Percentiles rank a stretch among this genome's conserved stretches.
phyloP scores from a whole-genome alignment of 371 early-diverging fungal genomes.

The Actinomucor elegans region DNA sequence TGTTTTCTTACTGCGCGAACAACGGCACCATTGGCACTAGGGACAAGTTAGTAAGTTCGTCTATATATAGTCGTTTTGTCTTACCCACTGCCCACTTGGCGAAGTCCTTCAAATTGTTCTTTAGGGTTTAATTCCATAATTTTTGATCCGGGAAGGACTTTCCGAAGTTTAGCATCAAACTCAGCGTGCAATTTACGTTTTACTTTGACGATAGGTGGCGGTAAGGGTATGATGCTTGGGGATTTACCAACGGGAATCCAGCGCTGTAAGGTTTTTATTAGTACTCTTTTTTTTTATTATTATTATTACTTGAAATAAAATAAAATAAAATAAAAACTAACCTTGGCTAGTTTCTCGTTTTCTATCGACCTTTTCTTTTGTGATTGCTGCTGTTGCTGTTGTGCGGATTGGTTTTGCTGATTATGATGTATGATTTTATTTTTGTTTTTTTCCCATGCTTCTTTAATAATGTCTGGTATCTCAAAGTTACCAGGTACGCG shows the following conservation, averaged over 20 bases:
- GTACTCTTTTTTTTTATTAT: too few relatives aligned
- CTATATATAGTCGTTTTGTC: too few relatives aligned
- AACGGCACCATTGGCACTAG: constrained; percentile 24
- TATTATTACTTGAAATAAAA: neutral
- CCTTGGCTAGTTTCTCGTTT: constrained; percentile 16
- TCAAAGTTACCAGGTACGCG: constrained; percentile 48
- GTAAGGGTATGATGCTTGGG: constrained; percentile 39
- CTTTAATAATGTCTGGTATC: constrained; percentile 52
- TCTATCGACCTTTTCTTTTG: constrained; percentile 5
- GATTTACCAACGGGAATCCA: constrained; percentile 49
- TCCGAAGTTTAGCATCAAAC: constrained; percentile 49
- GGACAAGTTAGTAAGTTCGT: too few relatives aligned
- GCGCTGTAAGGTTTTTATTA: constrained; percentile 12
- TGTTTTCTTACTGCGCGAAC: constrained; percentile 16
- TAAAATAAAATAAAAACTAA: neutral
- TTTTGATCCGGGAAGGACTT: constrained; percentile 43
- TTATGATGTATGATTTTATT: constrained; percentile 5
- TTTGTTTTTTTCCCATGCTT: constrained; percentile 34
- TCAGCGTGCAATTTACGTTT: constrained; percentile 38
- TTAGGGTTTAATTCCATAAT: constrained; percentile 44
- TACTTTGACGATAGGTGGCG: constrained; percentile 30
- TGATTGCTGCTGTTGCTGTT: constrained; percentile 9
- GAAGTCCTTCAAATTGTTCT: constrained; percentile 35
- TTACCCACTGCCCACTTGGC: constrained; percentile 54
- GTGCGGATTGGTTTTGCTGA: constrained; percentile 1